Base-by-base conservation (phyloP, 2,329 filamentous ascomycete genomes). In the Penicillium sp. region DNA sequence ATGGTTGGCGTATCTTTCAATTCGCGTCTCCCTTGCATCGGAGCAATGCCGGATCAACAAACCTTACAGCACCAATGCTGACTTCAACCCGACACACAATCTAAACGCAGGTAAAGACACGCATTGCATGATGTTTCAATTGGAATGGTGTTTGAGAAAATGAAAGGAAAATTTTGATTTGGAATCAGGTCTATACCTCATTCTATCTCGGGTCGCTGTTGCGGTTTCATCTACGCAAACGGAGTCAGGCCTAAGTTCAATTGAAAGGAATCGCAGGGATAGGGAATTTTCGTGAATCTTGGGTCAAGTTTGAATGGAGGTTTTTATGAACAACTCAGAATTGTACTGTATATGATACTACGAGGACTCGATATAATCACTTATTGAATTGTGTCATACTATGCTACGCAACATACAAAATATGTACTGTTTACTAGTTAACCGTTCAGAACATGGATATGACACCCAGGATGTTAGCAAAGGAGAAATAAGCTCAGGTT, bases 1-100 rank as follows among this genome's bases (percentile, higher is more conserved):
- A 61, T 58, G 41, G 30, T 57, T 55, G 38, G 44, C 44, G 50
- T 49, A 44, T 54, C 53, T 51, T 47, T 41, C 9, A 10, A 26
- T 34, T 47, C 46, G 42, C 30, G 6, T 14, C 55, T 57, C 62
- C 62, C 62, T 64, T 64, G 62, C 62, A 44, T 64, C 60, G 55
- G 61, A 63, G 56, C 46, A 51, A 64, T 64, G 62, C 47, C 46
- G 41, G 19, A 34, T 52, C 16, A 47, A 52, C 36, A 29, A 53
- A 57, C 53, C 23, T 23, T 53, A 29, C 43, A 30, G 56, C 48
- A 44, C 52, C 53, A 50, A 46, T 18, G 30, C 44, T 39, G 47
- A 29, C 52, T 38, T 30, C 35, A 51, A 41, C 34, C 16, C 32
- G 29, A 36, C 36, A 29, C 29, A 39, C 35, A 18, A 40, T 18